A percentile compares a stretch with the other conserved stretches of the same genome.
phyloP scores from a whole-genome alignment of 345 rosid genomes.

The Zanthoxylum bungeanum region DNA sequence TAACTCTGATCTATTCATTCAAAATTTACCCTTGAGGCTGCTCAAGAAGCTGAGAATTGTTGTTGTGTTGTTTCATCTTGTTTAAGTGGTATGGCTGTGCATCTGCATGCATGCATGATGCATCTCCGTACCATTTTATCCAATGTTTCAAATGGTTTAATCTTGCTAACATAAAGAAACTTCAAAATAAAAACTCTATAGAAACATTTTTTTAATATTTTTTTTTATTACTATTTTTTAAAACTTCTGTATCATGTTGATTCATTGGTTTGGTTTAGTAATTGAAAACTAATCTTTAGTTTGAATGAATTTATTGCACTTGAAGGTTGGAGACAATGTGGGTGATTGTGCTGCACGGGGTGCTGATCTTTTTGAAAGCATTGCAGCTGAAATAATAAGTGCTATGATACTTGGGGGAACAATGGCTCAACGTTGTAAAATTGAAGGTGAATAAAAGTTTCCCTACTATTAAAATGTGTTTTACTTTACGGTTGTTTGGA shows the following conservation, averaged over 20 bases:
- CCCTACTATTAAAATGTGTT: background rate
- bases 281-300: background rate
- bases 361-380: conserved; percentile 99
- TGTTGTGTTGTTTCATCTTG: background rate
- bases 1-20: background rate
- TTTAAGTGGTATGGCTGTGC: background rate
- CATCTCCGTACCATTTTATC: background rate
- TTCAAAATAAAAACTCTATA: background rate
- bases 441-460: conserved; percentile 59
- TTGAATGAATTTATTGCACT: conserved; percentile 6
- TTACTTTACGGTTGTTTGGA: background rate
- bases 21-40: background rate
- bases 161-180: background rate
- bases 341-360: conserved; percentile 99
- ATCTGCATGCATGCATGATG: background rate
- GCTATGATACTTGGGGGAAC: conserved; percentile 99
- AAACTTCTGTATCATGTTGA: background rate
- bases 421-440: conserved; percentile 92
- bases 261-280: background rate
- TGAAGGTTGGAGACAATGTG: conserved; percentile 97
- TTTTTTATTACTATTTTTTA: background rate
- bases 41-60: background rate
- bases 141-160: background rate
- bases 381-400: conserved; percentile 98
- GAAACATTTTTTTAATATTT: background rate